Evolutionary conservation across 2,329 filamentous ascomycete genomes (phyloP).

Genomic region (Hirsutella thompsonii): DNA sequence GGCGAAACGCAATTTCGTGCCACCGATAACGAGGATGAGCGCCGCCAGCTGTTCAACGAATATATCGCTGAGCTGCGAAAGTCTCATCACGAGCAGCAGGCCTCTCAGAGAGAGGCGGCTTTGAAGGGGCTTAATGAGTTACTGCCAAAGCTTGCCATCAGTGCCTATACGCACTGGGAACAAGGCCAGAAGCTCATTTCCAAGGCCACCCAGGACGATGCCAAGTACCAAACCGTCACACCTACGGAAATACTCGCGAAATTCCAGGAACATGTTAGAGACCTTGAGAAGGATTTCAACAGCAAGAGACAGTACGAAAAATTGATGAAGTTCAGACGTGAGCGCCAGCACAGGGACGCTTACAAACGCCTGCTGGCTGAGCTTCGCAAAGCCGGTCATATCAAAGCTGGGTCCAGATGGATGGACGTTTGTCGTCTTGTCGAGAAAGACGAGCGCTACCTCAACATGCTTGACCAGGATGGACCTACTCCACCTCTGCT

Average conservation of each 20-base stretch:
- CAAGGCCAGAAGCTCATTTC: slow-evolving; percentile 77
- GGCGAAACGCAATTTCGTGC: slow-evolving; percentile 92
- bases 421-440: slow-evolving; percentile 63
- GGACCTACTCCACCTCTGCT: slow-evolving; percentile 82
- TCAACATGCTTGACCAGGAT: slow-evolving; percentile 66
- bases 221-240: slow-evolving; percentile 74
- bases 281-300: slow-evolving; percentile 82
- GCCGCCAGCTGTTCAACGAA: slow-evolving; percentile 83
- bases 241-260: slow-evolving; percentile 83
- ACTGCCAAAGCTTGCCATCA: slow-evolving; percentile 67
- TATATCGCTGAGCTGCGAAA: slow-evolving; percentile 81
- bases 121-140: slow-evolving; percentile 73
- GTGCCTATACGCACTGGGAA: slow-evolving; percentile 90
- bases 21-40: slow-evolving; percentile 75
- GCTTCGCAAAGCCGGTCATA: slow-evolving; percentile 61
- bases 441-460: slow-evolving; percentile 71
- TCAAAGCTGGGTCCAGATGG: slow-evolving; percentile 89
- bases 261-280: slow-evolving; percentile 92
- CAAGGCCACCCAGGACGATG: slow-evolving; percentile 63
- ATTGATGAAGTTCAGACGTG: slow-evolving; percentile 62
- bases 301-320: slow-evolving; percentile 83
- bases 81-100: slow-evolving; percentile 63
- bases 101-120: slow-evolving; percentile 59
- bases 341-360: slow-evolving; percentile 75
- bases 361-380: slow-evolving; percentile 67